Base-by-base conservation (phyloP, 176 grass and related monocot species). In the Miscanthus lutarioriparius region DNA sequence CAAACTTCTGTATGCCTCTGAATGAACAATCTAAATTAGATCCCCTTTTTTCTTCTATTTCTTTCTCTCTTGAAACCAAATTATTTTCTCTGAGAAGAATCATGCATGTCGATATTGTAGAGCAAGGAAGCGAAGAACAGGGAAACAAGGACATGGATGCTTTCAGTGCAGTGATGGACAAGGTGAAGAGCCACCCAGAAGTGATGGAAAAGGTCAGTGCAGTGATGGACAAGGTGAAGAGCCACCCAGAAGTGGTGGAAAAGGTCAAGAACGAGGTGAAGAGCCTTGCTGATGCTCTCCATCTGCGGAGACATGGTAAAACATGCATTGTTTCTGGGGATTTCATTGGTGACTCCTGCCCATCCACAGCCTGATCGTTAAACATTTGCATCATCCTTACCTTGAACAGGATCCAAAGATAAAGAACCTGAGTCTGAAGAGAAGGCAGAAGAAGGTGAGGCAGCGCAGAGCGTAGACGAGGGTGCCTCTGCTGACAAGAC, bases 101-200 rank as follows among this genome's bases (percentile, higher is more conserved):
- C 59, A n/a, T n/a, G n/a, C 33, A 51, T 69, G 28, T 69, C 0
- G 23, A 58, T 78, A 33, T 74, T 4, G 25, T 3, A 83, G 76
- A 83, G 61, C 79, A 83, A 83, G 84, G 79, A 74, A 74, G 88
- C 41, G 74, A 77, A 78, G 79, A 78, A 78, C 65, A 74, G 44
- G 79, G 79, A 15, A 73, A 39, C 26, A 76, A 89, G 56, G 79
- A 79, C 32, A 90, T 90, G 88, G 89, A 90, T 43, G 39, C 84
- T 40, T 64, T 90, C 2, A 68, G 26, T 25, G 61, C 78, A 37
- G 86, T 77, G 10, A 67, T 88, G 23, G 82, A 84, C 16, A 82
- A 81, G 49, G 86, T 88, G 41, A 88, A 85, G 77, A 82, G 26
- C n/a, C 70, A 87, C 47, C 88, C 84, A 79, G 84, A 90, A 75